Evolutionary conservation across 306 rosid species (phyloP), one percentile per base, ranked within the genome.

Genomic region (Chamaecrista fasciculata): DNA sequence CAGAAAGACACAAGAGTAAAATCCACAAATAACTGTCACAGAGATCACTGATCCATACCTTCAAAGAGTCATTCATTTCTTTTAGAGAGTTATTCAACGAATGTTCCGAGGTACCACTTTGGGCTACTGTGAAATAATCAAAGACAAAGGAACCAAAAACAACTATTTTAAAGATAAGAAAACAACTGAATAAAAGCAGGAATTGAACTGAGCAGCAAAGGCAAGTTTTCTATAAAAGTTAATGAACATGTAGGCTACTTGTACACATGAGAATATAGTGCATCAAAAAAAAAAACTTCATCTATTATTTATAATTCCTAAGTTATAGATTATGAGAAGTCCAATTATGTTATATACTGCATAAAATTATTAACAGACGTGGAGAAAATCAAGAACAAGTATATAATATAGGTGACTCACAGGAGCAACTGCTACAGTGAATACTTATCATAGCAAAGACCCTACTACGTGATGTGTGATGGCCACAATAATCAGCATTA

Each of bases 41-140:
- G 14, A 60, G 49, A 26, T 1, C 11, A 43, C 53, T 67, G 39
- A 62, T 1, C 31, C 69, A 62, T 77, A 91, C 97, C 97, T 91
- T 85, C 70, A 86, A 37, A 24, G 94, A 85, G 68, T 67, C 76
- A 31, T 71, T 79, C 60, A 86, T 33, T 74, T 86, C 88, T 37
- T 66, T 23, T 11, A 84, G 40, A 67, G 87, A 84, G 15, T 71
- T 77, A 69, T 60, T 74, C 89, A 52, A 43, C 8, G 89, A 72
- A 39, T 74, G 79, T 33, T 72, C 69, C 76, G 9, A 4, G 36
- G 71, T 49, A 14, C 40, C 62, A 61, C 67, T 74, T 24, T 67
- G 66, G 67, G 82, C 57, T n/a, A 76, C 96, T 80, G 66, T 14
- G 24, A 44, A 49, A 76, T 43, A 68, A 62, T 18, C 29, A 57